Percentiles rank a stretch among this genome's conserved stretches.
These are phyloP conservation scores for Lunasporangiospora selenospora DNA, from an alignment of 192 early-diverging fungal genomes.

Conservation along the genomic window DNA sequence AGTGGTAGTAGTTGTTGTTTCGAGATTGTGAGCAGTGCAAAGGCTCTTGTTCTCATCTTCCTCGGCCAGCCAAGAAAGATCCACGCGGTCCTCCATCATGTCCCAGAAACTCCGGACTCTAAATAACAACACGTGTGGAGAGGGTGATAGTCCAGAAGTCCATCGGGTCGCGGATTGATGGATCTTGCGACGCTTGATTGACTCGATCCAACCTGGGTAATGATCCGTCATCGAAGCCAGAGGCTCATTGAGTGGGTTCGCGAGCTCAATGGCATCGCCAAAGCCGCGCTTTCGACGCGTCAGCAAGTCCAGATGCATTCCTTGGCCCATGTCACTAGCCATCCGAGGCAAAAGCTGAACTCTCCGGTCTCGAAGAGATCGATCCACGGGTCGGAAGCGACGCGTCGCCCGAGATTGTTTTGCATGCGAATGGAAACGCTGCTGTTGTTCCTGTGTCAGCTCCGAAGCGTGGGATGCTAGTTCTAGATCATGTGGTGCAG, in stretches of 20 bases:
- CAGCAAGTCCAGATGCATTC: slow-evolving; percentile 11
- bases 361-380: not conserved
- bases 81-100: slow-evolving; percentile 19
- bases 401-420: not conserved
- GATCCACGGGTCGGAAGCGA: not conserved
- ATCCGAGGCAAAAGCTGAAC: not conserved
- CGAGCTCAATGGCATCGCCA: slow-evolving; percentile 20
- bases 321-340: not conserved
- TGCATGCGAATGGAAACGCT: not conserved
- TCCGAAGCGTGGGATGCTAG: not conserved
- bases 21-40: no score
- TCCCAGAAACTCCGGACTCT: slow-evolving; percentile 38
- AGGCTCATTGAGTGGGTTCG: slow-evolving; percentile 9
- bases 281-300: slow-evolving; percentile 31
- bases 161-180: slow-evolving; percentile 40
- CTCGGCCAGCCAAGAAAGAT: slow-evolving; percentile 10
- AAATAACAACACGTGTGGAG: slow-evolving; percentile 32
- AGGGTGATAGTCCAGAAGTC: slow-evolving; percentile 33
- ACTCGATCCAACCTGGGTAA: slow-evolving; percentile 39
- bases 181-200: slow-evolving; percentile 38
- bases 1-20: no score
- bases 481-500: no score
- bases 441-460: not conserved
- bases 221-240: not conserved
- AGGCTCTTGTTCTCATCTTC: no score